Percentiles rank a stretch among this genome's conserved stretches.
phyloP scores from a whole-genome alignment of 352 stramenopile genomes.

The Sclerospora graminicola region DNA sequence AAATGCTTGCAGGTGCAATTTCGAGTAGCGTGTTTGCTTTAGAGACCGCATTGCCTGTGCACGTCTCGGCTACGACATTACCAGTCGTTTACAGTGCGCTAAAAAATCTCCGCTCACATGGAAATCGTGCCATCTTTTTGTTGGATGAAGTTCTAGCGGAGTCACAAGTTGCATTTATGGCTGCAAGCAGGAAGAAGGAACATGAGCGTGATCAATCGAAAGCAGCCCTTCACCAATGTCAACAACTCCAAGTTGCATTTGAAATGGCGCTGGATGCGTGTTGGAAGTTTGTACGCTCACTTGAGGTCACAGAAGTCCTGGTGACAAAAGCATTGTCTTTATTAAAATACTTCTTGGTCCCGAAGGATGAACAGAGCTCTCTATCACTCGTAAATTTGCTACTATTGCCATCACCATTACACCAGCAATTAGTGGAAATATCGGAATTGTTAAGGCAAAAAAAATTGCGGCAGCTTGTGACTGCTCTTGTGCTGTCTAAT shows the following conservation, averaged over 20 bases:
- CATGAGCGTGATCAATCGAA: slow-evolving; percentile 26
- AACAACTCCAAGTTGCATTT: slow-evolving; percentile 62
- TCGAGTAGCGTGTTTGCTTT: slow-evolving; percentile 47
- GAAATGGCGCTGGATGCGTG: slow-evolving; percentile 73
- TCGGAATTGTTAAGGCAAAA: slow-evolving; percentile 29
- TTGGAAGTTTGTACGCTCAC: slow-evolving; percentile 40
- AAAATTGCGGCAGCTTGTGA: slow-evolving; percentile 23
- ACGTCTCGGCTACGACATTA: slow-evolving; percentile 16
- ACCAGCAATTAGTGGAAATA: slow-evolving; percentile 22
- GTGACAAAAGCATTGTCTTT: slow-evolving; percentile 40
- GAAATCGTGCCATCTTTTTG: slow-evolving; percentile 38
- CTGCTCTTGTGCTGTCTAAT: slow-evolving; percentile 36
- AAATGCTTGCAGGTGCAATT: slow-evolving; percentile 60
- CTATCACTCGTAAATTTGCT: slow-evolving; percentile 33
- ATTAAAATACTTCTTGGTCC: slow-evolving; percentile 30
- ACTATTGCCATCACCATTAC: slow-evolving; percentile 16
- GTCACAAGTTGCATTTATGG: slow-evolving; percentile 49
- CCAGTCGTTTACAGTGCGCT: slow-evolving; percentile 30
- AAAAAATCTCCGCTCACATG: slow-evolving; percentile 20
- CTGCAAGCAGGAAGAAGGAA: slow-evolving; percentile 16
- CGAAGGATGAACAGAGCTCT: slow-evolving; percentile 4
- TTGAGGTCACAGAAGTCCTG: slow-evolving; percentile 46
- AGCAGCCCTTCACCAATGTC: slow-evolving; percentile 19
- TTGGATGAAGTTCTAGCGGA: slow-evolving; percentile 55
- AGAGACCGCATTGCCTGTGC: slow-evolving; percentile 32